Conservation (phyloP, 805 yeast genomes). For the Lachancea sp. region DNA sequence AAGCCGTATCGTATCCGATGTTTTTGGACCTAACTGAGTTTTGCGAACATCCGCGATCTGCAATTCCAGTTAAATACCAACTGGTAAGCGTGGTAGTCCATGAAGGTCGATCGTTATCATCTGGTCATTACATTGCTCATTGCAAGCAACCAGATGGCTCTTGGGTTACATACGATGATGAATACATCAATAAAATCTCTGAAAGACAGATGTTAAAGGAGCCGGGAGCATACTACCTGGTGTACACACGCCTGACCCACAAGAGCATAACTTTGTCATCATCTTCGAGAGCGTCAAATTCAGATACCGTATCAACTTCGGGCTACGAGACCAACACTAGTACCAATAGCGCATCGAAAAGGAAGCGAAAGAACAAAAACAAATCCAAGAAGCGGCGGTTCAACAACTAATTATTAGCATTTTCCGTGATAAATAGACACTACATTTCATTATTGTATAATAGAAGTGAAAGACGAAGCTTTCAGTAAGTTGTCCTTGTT, state of each 20-base stretch:
- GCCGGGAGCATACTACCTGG: constrained; percentile 82
- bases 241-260: constrained; percentile 73
- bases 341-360: constrained; percentile 6
- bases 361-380: constrained; percentile 24
- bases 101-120: constrained; percentile 85
- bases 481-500: no score
- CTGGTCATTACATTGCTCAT: constrained; percentile 90
- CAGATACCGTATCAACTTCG: neutral
- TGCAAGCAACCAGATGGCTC: constrained; percentile 87
- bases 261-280: constrained; percentile 31
- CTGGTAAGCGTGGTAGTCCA: constrained; percentile 83
- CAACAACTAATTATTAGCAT: constrained; percentile 15
- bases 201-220: constrained; percentile 73
- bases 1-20: constrained; percentile 75
- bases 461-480: constrained; percentile 1
- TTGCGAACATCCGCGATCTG: constrained; percentile 33
- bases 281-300: neutral
- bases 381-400: constrained; percentile 26
- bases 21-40: constrained; percentile 66
- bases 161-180: constrained; percentile 96
- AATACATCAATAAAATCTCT: constrained; percentile 64
- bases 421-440: constrained; percentile 5
- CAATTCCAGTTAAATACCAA: constrained; percentile 53
- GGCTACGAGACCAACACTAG: neutral
- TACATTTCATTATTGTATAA: constrained; percentile 1